A percentile compares a stretch with the other conserved stretches of the same genome.
phyloP scores from a whole-genome alignment of 2,329 filamentous ascomycete genomes.

The Aureobasidium pullulans region DNA sequence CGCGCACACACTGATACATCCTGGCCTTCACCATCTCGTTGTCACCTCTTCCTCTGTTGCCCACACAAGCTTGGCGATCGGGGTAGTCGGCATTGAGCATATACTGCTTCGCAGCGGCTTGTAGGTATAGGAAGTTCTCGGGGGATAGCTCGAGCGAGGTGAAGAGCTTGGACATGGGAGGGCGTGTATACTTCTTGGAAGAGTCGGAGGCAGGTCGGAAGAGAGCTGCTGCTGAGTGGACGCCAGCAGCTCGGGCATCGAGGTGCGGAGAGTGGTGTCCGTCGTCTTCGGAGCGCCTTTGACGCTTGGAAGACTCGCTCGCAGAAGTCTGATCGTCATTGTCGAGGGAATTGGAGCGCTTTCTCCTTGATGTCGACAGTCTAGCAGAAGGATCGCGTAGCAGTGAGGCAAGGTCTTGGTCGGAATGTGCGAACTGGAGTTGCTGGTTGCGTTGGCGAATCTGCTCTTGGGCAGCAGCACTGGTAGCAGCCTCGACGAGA shows the following conservation, averaged over 20 bases:
- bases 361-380: neutral
- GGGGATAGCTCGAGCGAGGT: slow-evolving; percentile 49
- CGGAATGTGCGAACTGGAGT: neutral
- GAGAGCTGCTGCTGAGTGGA: slow-evolving; percentile 34
- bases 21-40: slow-evolving; percentile 50
- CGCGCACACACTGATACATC: slow-evolving; percentile 49
- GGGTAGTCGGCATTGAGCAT: slow-evolving; percentile 51
- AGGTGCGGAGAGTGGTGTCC: slow-evolving; percentile 10
- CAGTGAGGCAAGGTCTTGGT: slow-evolving; percentile 8
- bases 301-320: slow-evolving; percentile 9
- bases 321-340: neutral
- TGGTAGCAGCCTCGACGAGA: slow-evolving; percentile 16
- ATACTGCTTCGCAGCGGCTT: slow-evolving; percentile 49
- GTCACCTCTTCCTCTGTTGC: slow-evolving; percentile 39
- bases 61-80: slow-evolving; percentile 50
- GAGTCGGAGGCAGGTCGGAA: slow-evolving; percentile 40
- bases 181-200: slow-evolving; percentile 48
- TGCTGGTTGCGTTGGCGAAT: slow-evolving; percentile 15
- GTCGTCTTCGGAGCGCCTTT: neutral
- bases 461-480: slow-evolving; percentile 15
- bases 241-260: slow-evolving; percentile 42
- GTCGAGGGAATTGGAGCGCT: neutral
- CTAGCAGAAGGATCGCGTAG: slow-evolving; percentile 2
- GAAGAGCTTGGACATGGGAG: slow-evolving; percentile 52
- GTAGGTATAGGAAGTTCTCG: slow-evolving; percentile 49